phyloP scores from a whole-genome alignment of 441 rosid genomes.

The Breynia disticha region DNA sequence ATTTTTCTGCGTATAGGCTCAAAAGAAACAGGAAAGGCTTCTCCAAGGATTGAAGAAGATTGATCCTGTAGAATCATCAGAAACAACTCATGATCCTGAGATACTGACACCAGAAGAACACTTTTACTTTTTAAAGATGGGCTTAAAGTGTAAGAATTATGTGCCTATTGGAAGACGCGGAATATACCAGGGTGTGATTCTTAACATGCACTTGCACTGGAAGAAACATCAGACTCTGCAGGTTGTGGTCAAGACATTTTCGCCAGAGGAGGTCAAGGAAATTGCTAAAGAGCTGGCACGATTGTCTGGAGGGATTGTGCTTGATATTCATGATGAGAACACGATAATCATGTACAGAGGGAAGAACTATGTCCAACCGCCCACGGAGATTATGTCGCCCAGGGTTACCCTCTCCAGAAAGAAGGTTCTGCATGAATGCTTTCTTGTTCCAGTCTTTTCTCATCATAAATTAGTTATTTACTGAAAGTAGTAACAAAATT shows the following conservation, averaged over 20 bases:
- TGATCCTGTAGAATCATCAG: slow-evolving; percentile 65
- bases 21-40: slow-evolving; percentile 66
- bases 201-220: slow-evolving; percentile 99
- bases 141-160: slow-evolving; percentile 78
- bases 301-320: slow-evolving; percentile 80
- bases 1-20: slow-evolving; percentile 41
- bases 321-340: slow-evolving; percentile 70
- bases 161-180: slow-evolving; percentile 92
- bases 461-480: too few species aligned
- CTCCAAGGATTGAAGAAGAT: slow-evolving; percentile 64
- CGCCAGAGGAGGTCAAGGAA: slow-evolving; percentile 80
- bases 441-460: neutral
- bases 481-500: too few species aligned
- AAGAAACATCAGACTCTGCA: slow-evolving; percentile 89
- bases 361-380: slow-evolving; percentile 89
- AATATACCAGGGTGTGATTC: slow-evolving; percentile 88
- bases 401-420: slow-evolving; percentile 77
- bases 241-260: slow-evolving; percentile 79
- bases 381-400: slow-evolving; percentile 92
- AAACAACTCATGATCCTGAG: slow-evolving; percentile 84
- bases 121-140: slow-evolving; percentile 82
- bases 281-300: slow-evolving; percentile 78
- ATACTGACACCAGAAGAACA: slow-evolving; percentile 92
- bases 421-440: slow-evolving; percentile 37
- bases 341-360: slow-evolving; percentile 94